A percentile compares a stretch with the other conserved stretches of the same genome.
phyloP scores from a whole-genome alignment of 805 yeast species.

The Kregervanrija delftensis region DNA sequence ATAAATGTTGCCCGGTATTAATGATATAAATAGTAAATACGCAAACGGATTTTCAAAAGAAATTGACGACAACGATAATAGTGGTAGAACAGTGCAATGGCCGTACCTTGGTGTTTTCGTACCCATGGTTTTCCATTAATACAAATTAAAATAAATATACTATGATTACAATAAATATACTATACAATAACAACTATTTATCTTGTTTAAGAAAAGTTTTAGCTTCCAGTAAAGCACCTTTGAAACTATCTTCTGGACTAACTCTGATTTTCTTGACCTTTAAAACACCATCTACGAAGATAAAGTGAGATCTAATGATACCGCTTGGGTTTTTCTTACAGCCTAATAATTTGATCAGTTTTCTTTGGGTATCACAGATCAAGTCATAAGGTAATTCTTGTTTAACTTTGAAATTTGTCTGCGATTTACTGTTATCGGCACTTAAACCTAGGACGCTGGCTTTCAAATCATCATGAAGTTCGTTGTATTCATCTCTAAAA shows the following conservation, averaged over 20 bases:
- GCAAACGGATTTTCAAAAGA: too few relatives aligned
- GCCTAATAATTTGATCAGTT: conserved; percentile 68
- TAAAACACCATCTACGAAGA: conserved; percentile 72
- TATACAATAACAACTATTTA: neutral
- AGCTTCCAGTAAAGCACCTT: conserved; percentile 53
- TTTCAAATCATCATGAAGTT: conserved; percentile 35
- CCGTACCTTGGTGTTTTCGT: neutral
- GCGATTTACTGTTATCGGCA: conserved; percentile 75
- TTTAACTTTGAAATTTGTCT: conserved; percentile 65
- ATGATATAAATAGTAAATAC: too few relatives aligned
- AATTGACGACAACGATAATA: too few relatives aligned
- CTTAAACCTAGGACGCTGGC: conserved; percentile 74
- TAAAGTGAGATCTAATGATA: conserved; percentile 85
- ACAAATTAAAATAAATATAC: neutral
- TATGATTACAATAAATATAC: neutral
- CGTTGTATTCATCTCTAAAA: conserved; percentile 59
- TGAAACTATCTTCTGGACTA: conserved; percentile 53
- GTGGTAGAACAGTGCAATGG: neutral
- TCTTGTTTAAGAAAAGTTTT: conserved; percentile 27
- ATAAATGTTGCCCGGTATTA: too few relatives aligned
- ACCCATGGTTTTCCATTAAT: neutral
- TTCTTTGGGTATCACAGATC: conserved; percentile 67
- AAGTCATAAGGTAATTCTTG: conserved; percentile 68
- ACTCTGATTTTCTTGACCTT: conserved; percentile 45
- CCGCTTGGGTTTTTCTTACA: conserved; percentile 76